Conservation (phyloP, 331 rosid genomes). For the Malus hybrid region DNA sequence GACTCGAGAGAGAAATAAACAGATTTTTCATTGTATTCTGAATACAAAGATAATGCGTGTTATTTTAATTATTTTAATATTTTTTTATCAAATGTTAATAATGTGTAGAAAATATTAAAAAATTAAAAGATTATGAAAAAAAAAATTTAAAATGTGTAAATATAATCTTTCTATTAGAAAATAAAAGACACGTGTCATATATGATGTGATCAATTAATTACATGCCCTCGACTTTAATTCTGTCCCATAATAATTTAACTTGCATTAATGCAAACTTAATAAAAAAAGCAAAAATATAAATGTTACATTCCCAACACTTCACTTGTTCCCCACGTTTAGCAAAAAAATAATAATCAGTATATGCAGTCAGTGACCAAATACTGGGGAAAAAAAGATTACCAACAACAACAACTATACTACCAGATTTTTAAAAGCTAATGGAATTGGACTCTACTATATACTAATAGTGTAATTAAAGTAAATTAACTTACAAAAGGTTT, state of each 20-base stretch:
- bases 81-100: too few species aligned
- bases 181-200: too few species aligned
- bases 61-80: too few species aligned
- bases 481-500: background rate
- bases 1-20: too few species aligned
- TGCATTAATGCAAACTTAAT: background rate
- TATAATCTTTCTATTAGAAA: too few species aligned
- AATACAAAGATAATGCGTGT: too few species aligned
- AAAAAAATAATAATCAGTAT: slow-evolving; percentile 12
- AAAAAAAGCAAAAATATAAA: background rate
- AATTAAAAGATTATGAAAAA: too few species aligned
- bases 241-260: slow-evolving; percentile 6
- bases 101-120: too few species aligned
- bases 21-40: too few species aligned
- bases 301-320: slow-evolving; percentile 53
- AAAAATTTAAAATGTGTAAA: too few species aligned
- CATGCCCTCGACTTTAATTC: background rate
- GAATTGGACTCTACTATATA: background rate
- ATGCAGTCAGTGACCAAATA: background rate
- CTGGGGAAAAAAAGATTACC: background rate
- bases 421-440: background rate
- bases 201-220: too few species aligned
- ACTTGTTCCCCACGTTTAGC: slow-evolving; percentile 15
- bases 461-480: slow-evolving; percentile 5
- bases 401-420: background rate